These are phyloP conservation scores for Macrotyloma uniflorum DNA, from an alignment of 306 rosid species.

Conservation along the genomic window DNA sequence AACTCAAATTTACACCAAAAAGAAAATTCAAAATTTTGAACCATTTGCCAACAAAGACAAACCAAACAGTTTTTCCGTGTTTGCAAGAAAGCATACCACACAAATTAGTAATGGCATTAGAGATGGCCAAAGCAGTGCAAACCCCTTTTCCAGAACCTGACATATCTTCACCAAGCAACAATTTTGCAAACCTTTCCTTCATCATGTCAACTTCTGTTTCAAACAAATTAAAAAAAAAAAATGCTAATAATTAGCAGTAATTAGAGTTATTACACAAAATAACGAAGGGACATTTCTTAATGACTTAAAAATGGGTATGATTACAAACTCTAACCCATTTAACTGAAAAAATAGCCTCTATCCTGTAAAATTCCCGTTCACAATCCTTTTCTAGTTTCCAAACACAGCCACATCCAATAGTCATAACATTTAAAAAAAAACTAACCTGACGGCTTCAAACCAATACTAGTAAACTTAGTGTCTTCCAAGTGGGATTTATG, in stretches of 20 bases:
- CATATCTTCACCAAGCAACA: slow-evolving; percentile 97
- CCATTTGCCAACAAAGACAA: not conserved
- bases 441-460: slow-evolving; percentile 71
- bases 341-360: not conserved
- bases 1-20: slow-evolving; percentile 1
- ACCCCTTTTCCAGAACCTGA: slow-evolving; percentile 98
- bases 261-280: slow-evolving; percentile 4
- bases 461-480: slow-evolving; percentile 42
- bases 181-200: slow-evolving; percentile 91
- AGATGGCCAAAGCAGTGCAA: slow-evolving; percentile 86
- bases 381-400: slow-evolving; percentile 1
- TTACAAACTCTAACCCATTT: slow-evolving; percentile 1
- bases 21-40: slow-evolving; percentile 11
- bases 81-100: slow-evolving; percentile 61
- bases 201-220: slow-evolving; percentile 77
- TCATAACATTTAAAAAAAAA: not conserved
- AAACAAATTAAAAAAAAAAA: slow-evolving; percentile 4
- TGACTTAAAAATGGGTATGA: not conserved
- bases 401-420: not conserved
- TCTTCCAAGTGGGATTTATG: slow-evolving; percentile 43
- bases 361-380: not conserved
- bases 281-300: slow-evolving; percentile 6
- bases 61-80: not conserved
- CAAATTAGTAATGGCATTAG: slow-evolving; percentile 94
- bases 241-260: slow-evolving; percentile 8